These are phyloP conservation scores for Clathrus columnatus DNA, from an alignment of 768 basidiomycete genomes.

Conservation along the genomic window DNA sequence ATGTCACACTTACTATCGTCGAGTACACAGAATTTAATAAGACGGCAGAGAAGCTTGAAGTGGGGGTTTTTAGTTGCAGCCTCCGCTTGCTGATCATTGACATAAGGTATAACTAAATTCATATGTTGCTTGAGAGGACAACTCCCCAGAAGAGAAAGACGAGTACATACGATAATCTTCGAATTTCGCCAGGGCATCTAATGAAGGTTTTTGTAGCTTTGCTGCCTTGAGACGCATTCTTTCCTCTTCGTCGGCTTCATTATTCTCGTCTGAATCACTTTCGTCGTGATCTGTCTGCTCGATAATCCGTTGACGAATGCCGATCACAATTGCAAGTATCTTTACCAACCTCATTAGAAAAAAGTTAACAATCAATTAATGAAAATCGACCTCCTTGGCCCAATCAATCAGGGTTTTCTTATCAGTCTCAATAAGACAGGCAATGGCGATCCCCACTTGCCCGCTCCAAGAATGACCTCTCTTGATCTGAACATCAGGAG, in stretches of 20 bases:
- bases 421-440: constrained; percentile 58
- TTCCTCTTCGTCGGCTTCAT: constrained; percentile 25
- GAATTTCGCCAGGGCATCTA: constrained; percentile 59
- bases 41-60: constrained; percentile 77
- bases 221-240: constrained; percentile 12
- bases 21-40: constrained; percentile 60
- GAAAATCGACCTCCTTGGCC: constrained; percentile 62
- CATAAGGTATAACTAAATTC: constrained; percentile 63
- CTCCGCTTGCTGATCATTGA: constrained; percentile 63
- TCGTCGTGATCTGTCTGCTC: constrained; percentile 42
- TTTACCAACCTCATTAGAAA: constrained; percentile 20
- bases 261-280: constrained; percentile 26
- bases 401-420: constrained; percentile 63
- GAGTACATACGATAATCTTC: constrained; percentile 62
- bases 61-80: constrained; percentile 71
- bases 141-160: neutral
- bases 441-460: constrained; percentile 80
- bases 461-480: constrained; percentile 86
- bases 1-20: constrained; percentile 47
- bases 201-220: constrained; percentile 42
- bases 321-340: constrained; percentile 56
- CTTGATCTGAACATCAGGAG: constrained; percentile 71
- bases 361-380: neutral
- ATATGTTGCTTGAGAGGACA: neutral
- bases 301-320: constrained; percentile 49